A percentile compares a stretch with the other conserved stretches of the same genome.
These are phyloP conservation scores for Brachypodium distachyon DNA, from an alignment of 202 grass and related monocot species.

Conservation along the genomic window DNA sequence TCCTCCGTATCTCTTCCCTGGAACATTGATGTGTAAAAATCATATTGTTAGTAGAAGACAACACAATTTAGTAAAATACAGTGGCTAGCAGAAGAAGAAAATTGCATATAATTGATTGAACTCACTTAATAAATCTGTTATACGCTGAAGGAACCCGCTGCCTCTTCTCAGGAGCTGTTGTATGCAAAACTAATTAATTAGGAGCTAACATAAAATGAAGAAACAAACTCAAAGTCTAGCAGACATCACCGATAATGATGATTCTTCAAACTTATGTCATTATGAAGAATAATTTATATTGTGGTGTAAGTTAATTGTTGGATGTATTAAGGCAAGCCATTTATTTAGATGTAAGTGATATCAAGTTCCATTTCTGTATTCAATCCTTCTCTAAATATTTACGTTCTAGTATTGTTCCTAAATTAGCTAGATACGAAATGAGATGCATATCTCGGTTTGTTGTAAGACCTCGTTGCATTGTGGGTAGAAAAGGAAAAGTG, in stretches of 20 bases:
- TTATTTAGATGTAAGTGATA: too few species aligned
- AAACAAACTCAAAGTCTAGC: background rate
- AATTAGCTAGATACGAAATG: background rate
- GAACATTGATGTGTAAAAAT: background rate
- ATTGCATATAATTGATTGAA: background rate
- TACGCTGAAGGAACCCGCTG: conserved; percentile 93
- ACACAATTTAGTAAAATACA: background rate
- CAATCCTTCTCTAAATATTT: too few species aligned
- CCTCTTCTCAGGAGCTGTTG: conserved; percentile 68
- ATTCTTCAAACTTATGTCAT: background rate
- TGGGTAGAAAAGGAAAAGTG: background rate
- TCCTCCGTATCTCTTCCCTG: conserved; percentile 96
- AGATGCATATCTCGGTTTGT: background rate
- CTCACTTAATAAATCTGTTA: conserved; percentile 97
- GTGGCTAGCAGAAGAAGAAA: background rate
- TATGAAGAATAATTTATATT: background rate
- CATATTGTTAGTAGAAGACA: background rate
- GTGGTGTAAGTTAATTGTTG: background rate
- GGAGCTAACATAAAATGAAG: background rate
- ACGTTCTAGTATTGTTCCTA: background rate
- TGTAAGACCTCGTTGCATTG: background rate
- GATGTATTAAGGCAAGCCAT: background rate
- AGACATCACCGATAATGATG: background rate
- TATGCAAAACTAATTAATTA: background rate
- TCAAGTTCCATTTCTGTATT: background rate